These are phyloP conservation scores for Amanita rubescens DNA, from an alignment of 768 basidiomycete genomes.

Conservation along the genomic window DNA sequence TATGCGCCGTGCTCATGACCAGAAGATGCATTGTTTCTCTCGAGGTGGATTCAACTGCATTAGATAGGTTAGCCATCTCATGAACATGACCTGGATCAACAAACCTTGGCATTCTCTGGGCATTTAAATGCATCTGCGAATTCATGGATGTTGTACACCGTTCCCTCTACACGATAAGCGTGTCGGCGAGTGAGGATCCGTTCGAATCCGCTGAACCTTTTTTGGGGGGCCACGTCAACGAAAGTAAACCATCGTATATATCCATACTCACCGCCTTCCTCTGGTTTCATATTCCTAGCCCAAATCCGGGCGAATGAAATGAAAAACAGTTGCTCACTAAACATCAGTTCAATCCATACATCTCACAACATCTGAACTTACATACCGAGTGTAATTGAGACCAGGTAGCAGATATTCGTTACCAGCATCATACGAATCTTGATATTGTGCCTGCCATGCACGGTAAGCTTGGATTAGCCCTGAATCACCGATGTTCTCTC, in stretches of 20 bases:
- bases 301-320: constrained; percentile 85
- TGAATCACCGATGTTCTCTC: constrained; percentile 86
- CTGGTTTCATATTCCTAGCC: constrained; percentile 76
- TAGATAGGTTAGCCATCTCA: not conserved
- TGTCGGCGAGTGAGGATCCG: constrained; percentile 84
- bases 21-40: constrained; percentile 75
- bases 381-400: constrained; percentile 62
- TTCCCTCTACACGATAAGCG: constrained; percentile 79
- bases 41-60: constrained; percentile 72
- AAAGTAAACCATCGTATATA: not conserved
- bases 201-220: constrained; percentile 70
- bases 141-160: constrained; percentile 78
- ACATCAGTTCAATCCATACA: constrained; percentile 2
- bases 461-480: constrained; percentile 82
- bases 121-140: constrained; percentile 88
- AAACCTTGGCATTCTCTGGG: constrained; percentile 63
- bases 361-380: not conserved
- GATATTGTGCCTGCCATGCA: constrained; percentile 82
- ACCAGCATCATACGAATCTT: constrained; percentile 47
- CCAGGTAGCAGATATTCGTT: constrained; percentile 79
- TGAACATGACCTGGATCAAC: not conserved
- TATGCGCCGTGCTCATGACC: constrained; percentile 38
- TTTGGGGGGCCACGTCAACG: not conserved
- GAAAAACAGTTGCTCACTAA: constrained; percentile 90
- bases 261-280: constrained; percentile 52